These are phyloP conservation scores for Exsudoporus frostii DNA, from an alignment of 768 basidiomycete genomes.

Conservation along the genomic window DNA sequence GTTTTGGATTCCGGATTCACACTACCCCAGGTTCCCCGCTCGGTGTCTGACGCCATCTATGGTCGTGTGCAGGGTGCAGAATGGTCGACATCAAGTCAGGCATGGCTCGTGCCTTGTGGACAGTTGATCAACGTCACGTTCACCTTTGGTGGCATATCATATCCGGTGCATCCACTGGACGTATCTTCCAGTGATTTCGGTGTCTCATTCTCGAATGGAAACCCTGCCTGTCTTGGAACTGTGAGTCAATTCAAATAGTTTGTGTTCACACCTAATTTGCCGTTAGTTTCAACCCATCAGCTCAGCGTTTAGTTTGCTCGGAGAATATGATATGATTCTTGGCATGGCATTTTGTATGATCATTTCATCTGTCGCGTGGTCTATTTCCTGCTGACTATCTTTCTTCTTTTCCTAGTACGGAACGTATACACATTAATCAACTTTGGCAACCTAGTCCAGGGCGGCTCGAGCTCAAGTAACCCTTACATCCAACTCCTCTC, in stretches of 20 bases:
- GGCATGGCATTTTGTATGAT: constrained; percentile 75
- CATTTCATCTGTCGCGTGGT: background rate
- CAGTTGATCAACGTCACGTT: constrained; percentile 70
- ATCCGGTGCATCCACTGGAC: constrained; percentile 75
- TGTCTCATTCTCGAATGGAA: constrained; percentile 43
- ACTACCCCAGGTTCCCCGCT: constrained; percentile 67
- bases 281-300: constrained; percentile 79
- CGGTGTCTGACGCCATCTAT: constrained; percentile 78
- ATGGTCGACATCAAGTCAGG: constrained; percentile 51
- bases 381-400: constrained; percentile 2
- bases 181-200: constrained; percentile 55
- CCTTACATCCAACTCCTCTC: constrained; percentile 74
- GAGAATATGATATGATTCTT: constrained; percentile 79
- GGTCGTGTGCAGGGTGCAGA: constrained; percentile 71
- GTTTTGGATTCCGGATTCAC: constrained; percentile 76
- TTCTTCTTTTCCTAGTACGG: constrained; percentile 49
- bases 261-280: constrained; percentile 6
- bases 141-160: constrained; percentile 65
- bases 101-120: constrained; percentile 74
- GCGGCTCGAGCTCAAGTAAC: constrained; percentile 42
- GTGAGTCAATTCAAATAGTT: constrained; percentile 39
- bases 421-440: constrained; percentile 71
- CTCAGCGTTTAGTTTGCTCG: constrained; percentile 70
- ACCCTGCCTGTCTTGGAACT: constrained; percentile 61
- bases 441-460: constrained; percentile 66